phyloP scores from a whole-genome alignment of 345 rosid genomes.

The Erucastrum elatum region DNA sequence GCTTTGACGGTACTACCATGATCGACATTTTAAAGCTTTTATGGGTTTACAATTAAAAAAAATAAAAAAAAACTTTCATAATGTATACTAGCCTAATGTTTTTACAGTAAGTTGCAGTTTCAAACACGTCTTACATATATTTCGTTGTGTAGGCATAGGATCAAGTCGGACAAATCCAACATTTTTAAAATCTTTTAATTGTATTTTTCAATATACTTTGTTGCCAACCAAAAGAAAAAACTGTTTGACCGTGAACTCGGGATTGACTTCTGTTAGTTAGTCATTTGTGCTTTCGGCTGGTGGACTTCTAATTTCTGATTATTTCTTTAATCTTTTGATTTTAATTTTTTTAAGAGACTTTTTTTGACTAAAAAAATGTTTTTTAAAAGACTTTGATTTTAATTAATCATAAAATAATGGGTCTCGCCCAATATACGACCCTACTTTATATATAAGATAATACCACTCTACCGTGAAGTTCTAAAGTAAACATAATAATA shows the following conservation, averaged over 20 bases:
- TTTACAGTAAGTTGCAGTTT: not conserved
- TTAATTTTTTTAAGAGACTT: too few relatives aligned
- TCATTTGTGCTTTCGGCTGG: constrained; percentile 20
- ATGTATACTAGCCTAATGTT: not conserved
- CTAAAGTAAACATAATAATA: too few relatives aligned
- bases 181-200: not conserved
- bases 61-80: not conserved
- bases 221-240: not conserved
- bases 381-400: too few relatives aligned
- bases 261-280: not conserved
- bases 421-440: not conserved
- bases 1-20: not conserved
- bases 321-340: not conserved
- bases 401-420: not conserved
- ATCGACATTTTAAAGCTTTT: constrained; percentile 10
- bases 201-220: not conserved
- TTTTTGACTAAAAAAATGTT: too few relatives aligned
- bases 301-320: constrained; percentile 5
- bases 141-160: not conserved
- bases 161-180: not conserved
- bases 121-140: too few relatives aligned
- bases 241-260: not conserved
- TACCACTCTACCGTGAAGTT: too few relatives aligned
- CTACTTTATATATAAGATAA: too few relatives aligned
- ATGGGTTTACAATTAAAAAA: not conserved